Base-by-base conservation (phyloP, 2,329 filamentous ascomycete genomes). In the Coleophoma eucalyptorum region DNA sequence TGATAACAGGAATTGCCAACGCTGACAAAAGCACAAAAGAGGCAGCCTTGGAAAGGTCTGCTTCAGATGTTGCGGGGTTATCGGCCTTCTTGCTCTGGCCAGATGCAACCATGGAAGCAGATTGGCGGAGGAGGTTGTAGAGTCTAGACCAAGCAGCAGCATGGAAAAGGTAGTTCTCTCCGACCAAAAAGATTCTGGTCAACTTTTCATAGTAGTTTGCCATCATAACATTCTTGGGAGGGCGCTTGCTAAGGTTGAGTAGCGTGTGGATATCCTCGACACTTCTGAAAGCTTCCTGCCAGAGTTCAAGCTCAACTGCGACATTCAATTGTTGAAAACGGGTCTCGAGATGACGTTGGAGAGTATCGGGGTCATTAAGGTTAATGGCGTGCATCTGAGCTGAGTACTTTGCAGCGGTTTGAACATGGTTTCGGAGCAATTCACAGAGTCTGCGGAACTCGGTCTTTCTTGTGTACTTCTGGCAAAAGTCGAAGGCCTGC, bases 201-300 rank as follows among this genome's bases (percentile, higher is more conserved):
- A 99, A 85, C 77, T 97, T 97, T 80, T 99, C 94, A 73, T 97
- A 99, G 81, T 99, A 99, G 78, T 97, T 99, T 74, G 94, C 94
- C 94, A 99, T 99, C 94, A 99, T 97, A 68, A 97, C 80, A 70
- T 97, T 97, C 86, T 97, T 97, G 49, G 94, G 87, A 37, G 92
- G 92, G 50, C 94, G 89, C 83, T 97, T 97, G 86, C 93, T 97
- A 62, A 97, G 81, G 76, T 87, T 97, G 61, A 99, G 84, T 50
- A 99, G 83, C 47, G 92, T 97, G 76, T 99, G 94, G 62, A 97
- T 97, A 69, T 99, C 94, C 75, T 99, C 94, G 46, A 99, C 93
- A 67, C 91, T 97, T 71, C 94, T 89, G 87, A 99, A 99, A 58
- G 94, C 94, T 77, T 99, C 94, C 74, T 99, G 94, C 94, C 94